Evolutionary conservation across 2,329 filamentous ascomycete species (phyloP).

Genomic region (Colletotrichum chrysophilum): DNA sequence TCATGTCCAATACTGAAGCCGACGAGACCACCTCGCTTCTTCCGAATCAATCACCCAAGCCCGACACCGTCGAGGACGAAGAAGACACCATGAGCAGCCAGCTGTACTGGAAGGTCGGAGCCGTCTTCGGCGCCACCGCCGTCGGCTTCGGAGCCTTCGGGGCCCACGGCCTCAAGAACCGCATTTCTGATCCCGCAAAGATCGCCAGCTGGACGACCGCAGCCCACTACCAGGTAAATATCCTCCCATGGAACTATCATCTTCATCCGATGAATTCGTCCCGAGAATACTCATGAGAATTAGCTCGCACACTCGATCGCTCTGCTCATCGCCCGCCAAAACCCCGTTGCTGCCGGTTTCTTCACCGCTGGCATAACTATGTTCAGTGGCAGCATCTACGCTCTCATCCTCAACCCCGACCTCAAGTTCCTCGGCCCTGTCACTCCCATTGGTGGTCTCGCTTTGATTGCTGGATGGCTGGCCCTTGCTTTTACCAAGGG

Average conservation of each 20-base stretch:
- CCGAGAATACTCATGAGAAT: not conserved
- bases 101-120: constrained; percentile 65
- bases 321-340: constrained; percentile 62
- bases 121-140: constrained; percentile 65
- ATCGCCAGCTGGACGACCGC: constrained; percentile 68
- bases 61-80: not conserved
- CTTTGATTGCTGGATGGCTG: constrained; percentile 69
- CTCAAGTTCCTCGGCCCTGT: constrained; percentile 68
- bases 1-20: not conserved
- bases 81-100: constrained; percentile 26
- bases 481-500: constrained; percentile 34
- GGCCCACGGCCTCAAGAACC: constrained; percentile 68
- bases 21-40: constrained; percentile 1
- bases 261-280: fast-evolving
- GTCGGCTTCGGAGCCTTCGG: constrained; percentile 71
- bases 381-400: constrained; percentile 71
- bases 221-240: constrained; percentile 69
- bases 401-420: constrained; percentile 65
- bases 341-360: constrained; percentile 61
- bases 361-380: constrained; percentile 70
- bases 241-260: not conserved
- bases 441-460: constrained; percentile 68
- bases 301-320: constrained; percentile 68
- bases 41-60: not conserved
- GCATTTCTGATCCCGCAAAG: constrained; percentile 61